phyloP scores from a whole-genome alignment of 306 rosid genomes.

The Oemleria cerasiformis region DNA sequence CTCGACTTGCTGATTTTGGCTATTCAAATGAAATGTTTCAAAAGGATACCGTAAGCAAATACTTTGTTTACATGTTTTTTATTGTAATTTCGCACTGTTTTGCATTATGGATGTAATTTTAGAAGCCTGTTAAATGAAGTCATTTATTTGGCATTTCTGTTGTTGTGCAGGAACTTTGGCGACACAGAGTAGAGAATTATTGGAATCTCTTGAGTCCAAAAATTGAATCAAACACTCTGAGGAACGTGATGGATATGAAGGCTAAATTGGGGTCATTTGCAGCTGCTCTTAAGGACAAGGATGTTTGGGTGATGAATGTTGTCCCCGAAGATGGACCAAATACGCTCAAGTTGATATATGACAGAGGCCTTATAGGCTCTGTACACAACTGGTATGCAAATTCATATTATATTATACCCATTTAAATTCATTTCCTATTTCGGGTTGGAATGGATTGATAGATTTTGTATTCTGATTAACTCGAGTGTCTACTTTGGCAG shows the following conservation, averaged over 20 bases:
- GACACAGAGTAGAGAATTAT: constrained; percentile 69
- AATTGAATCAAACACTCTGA: constrained; percentile 52
- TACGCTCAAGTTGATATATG: constrained; percentile 82
- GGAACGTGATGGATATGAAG: constrained; percentile 98
- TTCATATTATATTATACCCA: neutral
- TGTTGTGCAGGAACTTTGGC: constrained; percentile 74
- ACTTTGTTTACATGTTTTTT: constrained; percentile 17
- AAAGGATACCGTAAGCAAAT: constrained; percentile 65
- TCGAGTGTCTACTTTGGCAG: constrained; percentile 34
- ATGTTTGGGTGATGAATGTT: constrained; percentile 98
- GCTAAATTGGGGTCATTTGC: constrained; percentile 88
- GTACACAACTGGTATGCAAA: constrained; percentile 69
- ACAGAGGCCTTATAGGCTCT: constrained; percentile 90
- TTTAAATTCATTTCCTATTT: neutral
- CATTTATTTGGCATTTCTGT: constrained; percentile 24
- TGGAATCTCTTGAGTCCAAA: constrained; percentile 78
- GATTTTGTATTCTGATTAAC: constrained; percentile 16
- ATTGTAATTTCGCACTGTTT: neutral
- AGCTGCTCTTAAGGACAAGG: constrained; percentile 79
- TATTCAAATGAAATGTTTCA: constrained; percentile 77
- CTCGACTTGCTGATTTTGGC: constrained; percentile 93
- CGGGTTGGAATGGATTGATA: neutral
- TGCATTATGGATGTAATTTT: neutral
- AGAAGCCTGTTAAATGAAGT: neutral
- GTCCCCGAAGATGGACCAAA: constrained; percentile 82